Percentiles rank a stretch among this genome's conserved stretches.
These are phyloP conservation scores for Acacia acuminata DNA, from an alignment of 306 rosid species.

Conservation along the genomic window DNA sequence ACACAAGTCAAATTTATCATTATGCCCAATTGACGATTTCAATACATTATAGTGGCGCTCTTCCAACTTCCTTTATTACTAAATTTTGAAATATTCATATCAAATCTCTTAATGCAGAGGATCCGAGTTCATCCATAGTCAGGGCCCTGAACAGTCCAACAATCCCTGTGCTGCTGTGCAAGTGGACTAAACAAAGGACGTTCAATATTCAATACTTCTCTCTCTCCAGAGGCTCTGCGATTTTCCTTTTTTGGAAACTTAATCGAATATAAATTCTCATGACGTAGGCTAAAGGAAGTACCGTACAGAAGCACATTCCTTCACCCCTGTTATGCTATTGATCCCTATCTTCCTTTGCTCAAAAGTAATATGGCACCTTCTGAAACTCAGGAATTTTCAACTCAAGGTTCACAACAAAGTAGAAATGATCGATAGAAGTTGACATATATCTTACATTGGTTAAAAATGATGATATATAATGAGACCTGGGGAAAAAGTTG, in stretches of 20 bases:
- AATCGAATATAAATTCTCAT: background rate
- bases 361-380: background rate
- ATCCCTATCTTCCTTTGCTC: background rate
- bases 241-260: background rate
- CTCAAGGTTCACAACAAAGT: too few species aligned
- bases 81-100: background rate
- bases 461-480: too few species aligned
- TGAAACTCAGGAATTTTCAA: background rate
- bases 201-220: background rate
- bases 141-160: constrained; percentile 5
- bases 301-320: background rate
- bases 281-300: background rate
- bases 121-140: background rate
- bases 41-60: background rate
- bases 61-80: background rate
- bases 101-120: background rate
- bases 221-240: background rate
- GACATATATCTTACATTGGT: too few species aligned
- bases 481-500: too few species aligned
- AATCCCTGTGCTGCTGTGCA: background rate
- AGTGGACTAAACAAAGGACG: background rate
- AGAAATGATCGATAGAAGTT: too few species aligned
- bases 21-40: constrained; percentile 8
- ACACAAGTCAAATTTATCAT: constrained; percentile 22
- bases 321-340: background rate